Percentiles rank a stretch among this genome's conserved stretches.
Evolutionary conservation across 495 filamentous ascomycete species (phyloP).

Genomic region (Penicillium pancosmium): DNA sequence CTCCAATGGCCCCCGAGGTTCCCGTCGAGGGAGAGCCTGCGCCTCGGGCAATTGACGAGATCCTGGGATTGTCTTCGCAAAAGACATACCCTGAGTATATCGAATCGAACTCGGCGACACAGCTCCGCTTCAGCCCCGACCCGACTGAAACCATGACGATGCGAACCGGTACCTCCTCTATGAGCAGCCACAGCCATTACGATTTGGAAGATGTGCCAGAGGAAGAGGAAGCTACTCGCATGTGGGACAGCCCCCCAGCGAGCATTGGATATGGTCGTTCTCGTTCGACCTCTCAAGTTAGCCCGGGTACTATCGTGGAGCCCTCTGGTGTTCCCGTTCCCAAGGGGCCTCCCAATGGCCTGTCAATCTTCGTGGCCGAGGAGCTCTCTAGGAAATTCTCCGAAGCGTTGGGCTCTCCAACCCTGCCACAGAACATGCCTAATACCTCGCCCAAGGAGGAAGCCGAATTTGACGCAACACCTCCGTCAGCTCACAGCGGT

Average conservation of each 20-base stretch:
- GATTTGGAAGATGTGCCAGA: constrained; percentile 72
- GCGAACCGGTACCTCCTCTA: constrained; percentile 39
- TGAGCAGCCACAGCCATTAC: constrained; percentile 44
- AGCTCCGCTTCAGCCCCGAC: constrained; percentile 28
- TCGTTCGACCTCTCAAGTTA: constrained; percentile 22
- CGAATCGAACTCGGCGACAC: constrained; percentile 26
- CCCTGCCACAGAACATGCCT: constrained; percentile 36
- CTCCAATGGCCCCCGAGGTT: constrained; percentile 32
- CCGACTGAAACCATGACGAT: constrained; percentile 52
- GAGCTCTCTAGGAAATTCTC: constrained; percentile 41
- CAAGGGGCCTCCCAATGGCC: constrained; percentile 19
- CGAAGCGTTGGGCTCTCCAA: constrained; percentile 43
- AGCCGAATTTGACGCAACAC: constrained; percentile 15
- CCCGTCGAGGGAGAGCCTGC: constrained; percentile 44
- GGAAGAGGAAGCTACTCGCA: constrained; percentile 58
- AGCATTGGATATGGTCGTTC: constrained; percentile 22
- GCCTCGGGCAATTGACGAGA: constrained; percentile 48
- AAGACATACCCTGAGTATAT: constrained; percentile 40
- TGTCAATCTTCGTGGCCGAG: constrained; percentile 39
- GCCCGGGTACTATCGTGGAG: constrained; percentile 10
- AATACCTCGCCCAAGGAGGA: constrained; percentile 11
- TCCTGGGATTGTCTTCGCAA: constrained; percentile 37
- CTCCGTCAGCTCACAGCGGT: constrained; percentile 15
- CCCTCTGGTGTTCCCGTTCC: constrained; percentile 17
- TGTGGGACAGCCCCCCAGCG: constrained; percentile 35